Base-by-base conservation (phyloP, 129 eudicot genomes). In the Flaveria bidentis region DNA sequence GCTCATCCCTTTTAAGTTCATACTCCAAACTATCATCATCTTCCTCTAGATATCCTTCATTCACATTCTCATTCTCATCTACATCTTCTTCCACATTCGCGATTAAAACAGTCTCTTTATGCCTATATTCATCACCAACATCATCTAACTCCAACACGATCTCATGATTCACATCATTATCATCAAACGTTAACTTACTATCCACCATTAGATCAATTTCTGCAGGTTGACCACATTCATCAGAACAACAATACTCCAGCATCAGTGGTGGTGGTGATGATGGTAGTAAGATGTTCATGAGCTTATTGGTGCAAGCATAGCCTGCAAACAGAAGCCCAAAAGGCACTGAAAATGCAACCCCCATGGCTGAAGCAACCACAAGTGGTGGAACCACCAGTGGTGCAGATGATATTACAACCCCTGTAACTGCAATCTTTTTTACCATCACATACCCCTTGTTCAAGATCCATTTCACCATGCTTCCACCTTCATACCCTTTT, bases 301-400 rank as follows among this genome's bases (percentile, higher is more conserved):
- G 75, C 85, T 88, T 85, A 57, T 90, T 78, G 4, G 88, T 88
- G 69, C 88, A 88, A 16, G 89, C 90, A 76, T 92, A 92, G 18
- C 82, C 76, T 1, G 87, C 94, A 26, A 77, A 80, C 5, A 82
- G 87, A 47, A 92, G 42, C 25, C 96, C 98, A 33, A 80, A 87
- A 62, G 98, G 98, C 33, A 90, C 82, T 0, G 89, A 86, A 42
- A 85, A 78, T 0, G 89, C 92, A 61, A 88, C 69, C 42, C 98
- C 98, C 67, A 92, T 71, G 0, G 96, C 90, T n/a, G 98, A 90
- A 39, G 82, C 69, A 16, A 87, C 94, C 15, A 88, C 50, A 64
- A 92, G 86, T 2, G 95, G 91, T 73, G 98, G 98, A 77, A 93
- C 82, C 78, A 90, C 89, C 22, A 90, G 22, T 0, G 98, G 95